A percentile compares a stretch with the other conserved stretches of the same genome.
Conservation (phyloP, 805 yeast genomes). For the Yamadazyma sp. region DNA sequence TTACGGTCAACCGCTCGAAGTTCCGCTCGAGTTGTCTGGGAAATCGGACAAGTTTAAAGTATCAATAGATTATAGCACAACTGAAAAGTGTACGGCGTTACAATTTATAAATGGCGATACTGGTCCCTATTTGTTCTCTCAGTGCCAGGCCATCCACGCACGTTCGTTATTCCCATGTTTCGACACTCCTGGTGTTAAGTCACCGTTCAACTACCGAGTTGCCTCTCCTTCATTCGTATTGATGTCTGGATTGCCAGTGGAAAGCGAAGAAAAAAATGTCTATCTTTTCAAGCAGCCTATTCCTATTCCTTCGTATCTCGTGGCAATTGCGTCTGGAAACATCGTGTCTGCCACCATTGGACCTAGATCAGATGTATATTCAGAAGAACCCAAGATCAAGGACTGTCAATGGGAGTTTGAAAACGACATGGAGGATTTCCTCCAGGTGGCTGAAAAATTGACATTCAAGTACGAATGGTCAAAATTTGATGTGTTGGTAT, state of each 20-base stretch:
- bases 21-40: constrained; percentile 15
- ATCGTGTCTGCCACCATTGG: constrained; percentile 30
- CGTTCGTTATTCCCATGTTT: constrained; percentile 37
- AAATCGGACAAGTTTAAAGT: constrained; percentile 13
- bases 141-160: constrained; percentile 38
- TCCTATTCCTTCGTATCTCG: constrained; percentile 36
- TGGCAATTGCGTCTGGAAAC: constrained; percentile 36
- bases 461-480: constrained; percentile 36
- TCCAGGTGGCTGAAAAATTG: constrained; percentile 33
- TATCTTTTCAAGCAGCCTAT: constrained; percentile 33
- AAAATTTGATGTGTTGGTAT: constrained; percentile 33
- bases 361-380: constrained; percentile 33
- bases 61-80: constrained; percentile 25
- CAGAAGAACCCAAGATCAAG: constrained; percentile 26
- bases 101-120: constrained; percentile 36
- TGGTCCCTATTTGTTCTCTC: constrained; percentile 36
- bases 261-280: constrained; percentile 12
- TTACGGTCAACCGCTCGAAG: constrained; percentile 27
- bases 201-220: constrained; percentile 26
- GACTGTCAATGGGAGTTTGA: constrained; percentile 38
- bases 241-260: constrained; percentile 31
- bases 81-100: constrained; percentile 32
- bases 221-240: constrained; percentile 26
- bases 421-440: constrained; percentile 34
- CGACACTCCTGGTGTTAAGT: constrained; percentile 36